Evolutionary conservation across 768 basidiomycete genomes (phyloP).

Genomic region (Macrolepiota dolichaula): DNA sequence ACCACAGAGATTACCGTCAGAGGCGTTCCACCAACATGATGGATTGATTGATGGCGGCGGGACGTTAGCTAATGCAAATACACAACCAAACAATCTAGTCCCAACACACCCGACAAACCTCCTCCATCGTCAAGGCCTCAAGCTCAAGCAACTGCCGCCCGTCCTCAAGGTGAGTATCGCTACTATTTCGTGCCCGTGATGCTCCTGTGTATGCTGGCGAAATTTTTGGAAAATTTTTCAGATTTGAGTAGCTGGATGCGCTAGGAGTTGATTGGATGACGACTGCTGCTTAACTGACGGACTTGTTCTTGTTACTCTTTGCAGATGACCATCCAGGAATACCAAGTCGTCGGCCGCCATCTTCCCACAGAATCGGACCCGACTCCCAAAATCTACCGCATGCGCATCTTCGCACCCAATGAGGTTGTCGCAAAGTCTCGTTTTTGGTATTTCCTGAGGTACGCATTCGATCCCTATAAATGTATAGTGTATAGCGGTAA

Average conservation of each 20-base stretch:
- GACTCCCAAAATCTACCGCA: slow-evolving; percentile 97
- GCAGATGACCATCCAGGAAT: slow-evolving; percentile 85
- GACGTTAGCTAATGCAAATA: slow-evolving; percentile 1
- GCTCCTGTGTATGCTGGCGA: not conserved
- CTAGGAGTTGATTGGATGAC: slow-evolving; percentile 9
- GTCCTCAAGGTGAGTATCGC: slow-evolving; percentile 12
- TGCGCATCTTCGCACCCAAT: slow-evolving; percentile 99
- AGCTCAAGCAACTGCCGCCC: slow-evolving; percentile 8
- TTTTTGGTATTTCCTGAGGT: slow-evolving; percentile 99
- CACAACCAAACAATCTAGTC: slow-evolving; percentile 3
- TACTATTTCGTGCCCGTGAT: not conserved
- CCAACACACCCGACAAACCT: not conserved
- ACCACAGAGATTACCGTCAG: too few species aligned
- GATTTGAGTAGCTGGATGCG: slow-evolving; percentile 13
- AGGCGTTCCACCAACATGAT: too few species aligned
- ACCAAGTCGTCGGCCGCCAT: slow-evolving; percentile 96
- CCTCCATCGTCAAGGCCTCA: slow-evolving; percentile 10
- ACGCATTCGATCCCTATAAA: slow-evolving; percentile 22
- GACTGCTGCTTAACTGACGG: slow-evolving; percentile 7
- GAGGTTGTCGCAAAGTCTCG: slow-evolving; percentile 98
- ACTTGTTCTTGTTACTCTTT: slow-evolving; percentile 5
- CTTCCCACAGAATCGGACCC: slow-evolving; percentile 91
- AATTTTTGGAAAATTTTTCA: not conserved
- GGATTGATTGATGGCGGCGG: not conserved
- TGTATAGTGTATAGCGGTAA: not conserved